These are phyloP conservation scores for Neurospora sp. DNA, from an alignment of 2,329 filamentous ascomycete species.

Conservation along the genomic window DNA sequence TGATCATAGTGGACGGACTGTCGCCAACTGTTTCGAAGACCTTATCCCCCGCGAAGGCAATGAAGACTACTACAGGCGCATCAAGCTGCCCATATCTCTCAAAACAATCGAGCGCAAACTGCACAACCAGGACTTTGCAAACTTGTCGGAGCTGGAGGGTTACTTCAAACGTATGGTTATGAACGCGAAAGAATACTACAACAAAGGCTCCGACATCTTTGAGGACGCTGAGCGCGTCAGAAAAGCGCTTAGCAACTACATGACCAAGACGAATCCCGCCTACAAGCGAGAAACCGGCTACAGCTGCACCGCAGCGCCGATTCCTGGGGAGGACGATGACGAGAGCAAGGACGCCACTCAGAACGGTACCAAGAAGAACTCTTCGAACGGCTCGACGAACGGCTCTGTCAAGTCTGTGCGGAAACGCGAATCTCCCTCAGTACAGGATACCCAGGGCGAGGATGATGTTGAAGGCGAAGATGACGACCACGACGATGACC, in stretches of 20 bases:
- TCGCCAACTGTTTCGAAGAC: constrained; percentile 65
- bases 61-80: constrained; percentile 68
- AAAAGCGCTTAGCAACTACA: constrained; percentile 78
- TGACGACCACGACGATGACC: constrained; percentile 20
- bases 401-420: background rate
- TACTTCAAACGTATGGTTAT: constrained; percentile 81
- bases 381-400: background rate
- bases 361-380: constrained; percentile 9
- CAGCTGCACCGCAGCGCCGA: constrained; percentile 60
- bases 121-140: constrained; percentile 55
- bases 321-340: constrained; percentile 38
- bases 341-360: constrained; percentile 21
- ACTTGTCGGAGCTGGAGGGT: constrained; percentile 65
- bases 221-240: constrained; percentile 80
- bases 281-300: constrained; percentile 60
- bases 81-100: constrained; percentile 69
- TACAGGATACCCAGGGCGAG: constrained; percentile 21
- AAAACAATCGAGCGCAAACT: constrained; percentile 69
- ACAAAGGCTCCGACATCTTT: constrained; percentile 60
- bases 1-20: constrained; percentile 52
- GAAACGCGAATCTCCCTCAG: background rate
- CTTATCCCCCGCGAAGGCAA: constrained; percentile 55
- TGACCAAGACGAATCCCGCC: constrained; percentile 78
- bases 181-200: constrained; percentile 79
- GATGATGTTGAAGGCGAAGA: constrained; percentile 22